Percentiles rank a stretch among this genome's conserved stretches.
phyloP scores from a whole-genome alignment of 1,284 basidiomycete genomes.

The Trichosporon inkin region DNA sequence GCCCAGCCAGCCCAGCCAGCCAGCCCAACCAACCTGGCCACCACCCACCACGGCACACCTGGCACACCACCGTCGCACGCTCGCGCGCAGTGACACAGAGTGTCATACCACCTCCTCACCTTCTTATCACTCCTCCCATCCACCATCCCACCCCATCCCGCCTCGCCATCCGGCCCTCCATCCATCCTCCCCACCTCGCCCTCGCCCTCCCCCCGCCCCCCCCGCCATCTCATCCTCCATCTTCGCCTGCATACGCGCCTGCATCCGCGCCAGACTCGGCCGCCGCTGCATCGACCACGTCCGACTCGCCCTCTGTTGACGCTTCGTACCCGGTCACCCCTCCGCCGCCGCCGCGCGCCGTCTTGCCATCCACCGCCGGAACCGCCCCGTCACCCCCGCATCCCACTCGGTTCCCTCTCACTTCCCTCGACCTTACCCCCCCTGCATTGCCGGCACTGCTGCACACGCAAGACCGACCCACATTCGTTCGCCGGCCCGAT shows the following conservation, averaged over 20 bases:
- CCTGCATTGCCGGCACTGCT: neutral
- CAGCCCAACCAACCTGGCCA: neutral
- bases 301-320: neutral
- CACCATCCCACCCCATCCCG: slow-evolving; percentile 2
- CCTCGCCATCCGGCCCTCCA: neutral
- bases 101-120: neutral
- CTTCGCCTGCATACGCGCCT: neutral
- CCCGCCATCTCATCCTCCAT: neutral
- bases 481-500: neutral
- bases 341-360: neutral
- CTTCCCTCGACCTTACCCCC: neutral
- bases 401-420: neutral
- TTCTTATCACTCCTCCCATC: slow-evolving; percentile 9
- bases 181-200: neutral
- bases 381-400: neutral
- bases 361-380: slow-evolving; percentile 4
- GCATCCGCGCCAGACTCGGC: neutral
- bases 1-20: neutral
- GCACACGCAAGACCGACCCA: slow-evolving; percentile 1
- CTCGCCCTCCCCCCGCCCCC: too few relatives aligned
- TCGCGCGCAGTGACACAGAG: neutral
- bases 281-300: neutral
- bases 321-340: neutral
- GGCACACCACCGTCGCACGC: neutral
- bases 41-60: neutral